Base-by-base conservation (phyloP, 2,329 filamentous ascomycete species). In the Nemania sp. region DNA sequence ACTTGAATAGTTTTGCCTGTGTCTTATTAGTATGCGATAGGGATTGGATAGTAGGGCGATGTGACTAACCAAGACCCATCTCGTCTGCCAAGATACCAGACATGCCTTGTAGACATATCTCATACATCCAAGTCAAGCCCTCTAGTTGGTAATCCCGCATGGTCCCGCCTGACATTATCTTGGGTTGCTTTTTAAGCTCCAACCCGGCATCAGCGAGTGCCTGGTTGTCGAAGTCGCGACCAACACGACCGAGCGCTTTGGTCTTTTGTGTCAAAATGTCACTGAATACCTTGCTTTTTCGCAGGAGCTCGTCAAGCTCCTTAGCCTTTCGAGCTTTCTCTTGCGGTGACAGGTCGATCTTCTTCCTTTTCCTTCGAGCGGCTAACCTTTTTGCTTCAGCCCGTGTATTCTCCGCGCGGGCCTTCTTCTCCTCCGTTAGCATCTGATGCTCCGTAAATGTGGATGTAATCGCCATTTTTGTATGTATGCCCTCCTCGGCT, bases 81-180 rank as follows among this genome's bases (percentile, higher is more conserved):
- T 98, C 94, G 74, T 98, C 94, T 0, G 94, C 94, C 35, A 98
- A 79, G 65, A 97, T 97, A 1, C 94, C 94, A 72, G 93, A 97
- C 79, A 98, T 88, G 11, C 94, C 94, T 75, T 97, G 96, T 1
- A 85, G 80, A 64, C 86, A 88, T 61, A 89, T 87, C 84, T 97
- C 93, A 74, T 92, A 97, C 84, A 99, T 90, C 96, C 96, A 99
- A 0, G 97, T 97, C 0, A 99, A 80, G 0, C 96, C 96, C 77
- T 98, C 95, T 0, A 99, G 82, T 75, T 99, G 96, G 77, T 99
- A 99, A 70, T 93, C 92, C 20, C 94, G 87, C 95, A 99, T 98
- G 3, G 90, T 91, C 1, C 96, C 96, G 5, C 93, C 93, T 0
- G 91, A 90, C 74, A 99, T 89, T 66, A 94, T 89, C 70, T 91